Evolutionary conservation across 495 filamentous ascomycete genomes (phyloP), one percentile per base, ranked within the genome.

Genomic region (Tuber borchii): DNA sequence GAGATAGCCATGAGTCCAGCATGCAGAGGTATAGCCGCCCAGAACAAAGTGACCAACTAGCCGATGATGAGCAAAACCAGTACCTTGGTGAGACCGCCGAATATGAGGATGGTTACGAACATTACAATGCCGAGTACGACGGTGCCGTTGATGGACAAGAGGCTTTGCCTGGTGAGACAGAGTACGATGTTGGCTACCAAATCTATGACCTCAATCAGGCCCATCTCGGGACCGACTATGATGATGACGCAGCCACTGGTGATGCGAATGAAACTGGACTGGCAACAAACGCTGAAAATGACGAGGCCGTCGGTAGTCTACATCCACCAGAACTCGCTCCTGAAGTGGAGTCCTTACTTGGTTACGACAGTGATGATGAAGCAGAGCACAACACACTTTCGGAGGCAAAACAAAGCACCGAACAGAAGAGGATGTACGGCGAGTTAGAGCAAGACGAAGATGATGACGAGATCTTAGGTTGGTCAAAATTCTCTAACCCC

Each of bases 391-490:
- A 26, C 45, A 72, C 68, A 79, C n/a, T 68, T 68, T 37, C 51
- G n/a, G 45, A 79, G 71, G 73, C 26, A 65, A 79, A 71, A 2
- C 78, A 73, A 22, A 74, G 69, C 20, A 65, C 26, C 34, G 78
- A 79, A 37, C 78, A 79, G 65, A 79, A 79, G 70, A 75, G 78
- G 73, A 79, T 79, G 77, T 76, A 77, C 46, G 73, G 71, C 71
- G 78, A 79, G 40, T 40, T 26, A 1, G 77, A 71, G 34, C 45
- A 75, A 44, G 65, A 61, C 17, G 78, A 68, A 39, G 70, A 78
- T 46, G 77, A 73, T 19, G 56, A 65, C 26, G 56, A 65, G 56
- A 65, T 65, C 56, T 31, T 65, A 65, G 56, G 56, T 65, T 65
- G 56, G 56, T 65, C 56, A 65, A 65, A 65, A 16, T 65, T 65